Evolutionary conservation across 306 rosid species (phyloP).

Genomic region (Quercus berberidifolia): DNA sequence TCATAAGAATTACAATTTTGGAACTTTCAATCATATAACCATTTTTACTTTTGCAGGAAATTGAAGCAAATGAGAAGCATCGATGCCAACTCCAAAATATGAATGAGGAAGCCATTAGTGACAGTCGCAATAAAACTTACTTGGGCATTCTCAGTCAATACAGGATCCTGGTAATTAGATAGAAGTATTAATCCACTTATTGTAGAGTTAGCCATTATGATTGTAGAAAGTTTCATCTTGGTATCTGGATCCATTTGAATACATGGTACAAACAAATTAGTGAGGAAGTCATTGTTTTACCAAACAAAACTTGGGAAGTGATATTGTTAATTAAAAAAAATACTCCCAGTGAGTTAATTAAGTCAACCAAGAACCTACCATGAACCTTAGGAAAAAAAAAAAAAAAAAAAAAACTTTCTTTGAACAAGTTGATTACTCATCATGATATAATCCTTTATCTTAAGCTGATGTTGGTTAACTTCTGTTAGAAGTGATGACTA

Average conservation of each 20-base stretch:
- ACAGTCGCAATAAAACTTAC: conserved; percentile 55
- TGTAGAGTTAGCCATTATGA: not conserved
- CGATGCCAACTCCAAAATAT: conserved; percentile 51
- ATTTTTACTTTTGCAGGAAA: conserved; percentile 38
- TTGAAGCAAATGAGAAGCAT: conserved; percentile 58
- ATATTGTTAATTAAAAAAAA: not conserved
- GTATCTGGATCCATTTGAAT: not conserved
- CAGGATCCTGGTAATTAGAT: conserved; percentile 56
- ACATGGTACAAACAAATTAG: not conserved
- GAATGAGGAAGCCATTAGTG: conserved; percentile 59
- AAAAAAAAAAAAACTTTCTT: not conserved
- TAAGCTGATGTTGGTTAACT: too few relatives aligned
- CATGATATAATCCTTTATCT: not conserved
- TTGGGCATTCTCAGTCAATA: conserved; percentile 57
- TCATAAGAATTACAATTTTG: not conserved
- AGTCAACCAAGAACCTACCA: conserved; percentile 4
- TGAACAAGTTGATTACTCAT: not conserved
- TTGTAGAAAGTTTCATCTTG: not conserved
- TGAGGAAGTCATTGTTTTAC: not conserved
- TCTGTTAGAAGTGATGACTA: too few relatives aligned
- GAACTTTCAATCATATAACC: conserved; percentile 9
- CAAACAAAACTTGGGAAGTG: not conserved
- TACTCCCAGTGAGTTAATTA: not conserved
- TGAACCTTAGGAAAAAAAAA: too few relatives aligned
- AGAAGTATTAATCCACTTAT: not conserved